Evolutionary conservation across 805 yeast genomes (phyloP).

Genomic region (Saccharomycopsis microspora): DNA sequence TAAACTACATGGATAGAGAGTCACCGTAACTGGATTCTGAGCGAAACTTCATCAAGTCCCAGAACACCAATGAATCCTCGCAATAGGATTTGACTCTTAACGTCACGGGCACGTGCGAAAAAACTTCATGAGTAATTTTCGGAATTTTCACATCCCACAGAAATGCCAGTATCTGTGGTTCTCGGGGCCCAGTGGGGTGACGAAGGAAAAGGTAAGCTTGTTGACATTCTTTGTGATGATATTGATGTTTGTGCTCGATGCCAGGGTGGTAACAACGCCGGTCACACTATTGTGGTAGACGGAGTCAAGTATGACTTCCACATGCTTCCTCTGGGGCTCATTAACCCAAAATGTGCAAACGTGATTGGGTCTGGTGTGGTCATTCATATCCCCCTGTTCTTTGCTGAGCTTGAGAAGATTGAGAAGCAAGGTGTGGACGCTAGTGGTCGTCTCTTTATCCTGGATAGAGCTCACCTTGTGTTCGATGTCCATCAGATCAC

Average conservation of each 20-base stretch:
- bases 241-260: conserved; percentile 97
- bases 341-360: conserved; percentile 83
- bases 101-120: neutral
- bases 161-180: conserved; percentile 62
- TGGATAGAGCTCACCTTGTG: conserved; percentile 92
- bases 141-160: neutral
- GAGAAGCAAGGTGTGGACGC: conserved; percentile 65
- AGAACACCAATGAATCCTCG: too few species aligned
- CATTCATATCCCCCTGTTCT: conserved; percentile 87
- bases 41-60: too few species aligned
- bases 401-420: conserved; percentile 71
- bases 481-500: conserved; percentile 98
- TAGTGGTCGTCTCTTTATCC: conserved; percentile 67
- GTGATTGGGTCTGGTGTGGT: conserved; percentile 95
- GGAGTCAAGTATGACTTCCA: conserved; percentile 91
- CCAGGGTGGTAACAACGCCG: conserved; percentile 99
- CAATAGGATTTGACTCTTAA: too few species aligned
- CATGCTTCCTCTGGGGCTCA: conserved; percentile 97
- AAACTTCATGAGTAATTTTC: neutral
- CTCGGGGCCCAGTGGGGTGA: conserved; percentile 99
- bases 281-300: conserved; percentile 93
- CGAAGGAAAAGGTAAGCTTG: conserved; percentile 98
- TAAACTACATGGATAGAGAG: too few species aligned
- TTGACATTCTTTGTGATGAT: conserved; percentile 87
- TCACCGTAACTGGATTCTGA: too few species aligned